Evolutionary conservation across 192 early-diverging fungal species (phyloP), one percentile per base, ranked within the genome.

Genomic region (Gamsiella multidivaricata): DNA sequence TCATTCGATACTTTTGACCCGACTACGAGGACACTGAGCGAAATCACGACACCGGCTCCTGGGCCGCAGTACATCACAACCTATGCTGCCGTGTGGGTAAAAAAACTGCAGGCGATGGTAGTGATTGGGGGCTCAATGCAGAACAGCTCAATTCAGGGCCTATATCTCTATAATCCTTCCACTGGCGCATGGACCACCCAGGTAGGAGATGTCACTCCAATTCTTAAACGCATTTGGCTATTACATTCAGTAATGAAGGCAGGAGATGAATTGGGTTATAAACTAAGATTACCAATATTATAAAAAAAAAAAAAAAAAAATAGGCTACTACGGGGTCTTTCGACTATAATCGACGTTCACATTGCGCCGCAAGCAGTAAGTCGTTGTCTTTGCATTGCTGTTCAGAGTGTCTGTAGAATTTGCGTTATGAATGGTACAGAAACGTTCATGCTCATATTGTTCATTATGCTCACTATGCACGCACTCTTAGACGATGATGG

Each of bases 311-410:
- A 39, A 39, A 39, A 39, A 5, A 39, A 39, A 39, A 59, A 49
- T 50, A 78, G 74, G 37, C 66, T 29, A 78, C 74, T 3, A 78
- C 36, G n/a, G 74, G 74, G 0, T 5, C 74, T 7, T 78, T 78
- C 36, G 51, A 36, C 41, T 69, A 64, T n/a, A 54, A 26, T 3
- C 53, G 65, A 37, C 42, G 15, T 1, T 55, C 65, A 6, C 31
- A 50, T 17, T 78, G 74, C 43, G 66, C 74, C 22, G 74, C 74
- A 15, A 64, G 37, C 25, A 78, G 74, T 78, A 78, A 65, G 74
- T 37, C 18, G 3, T 49, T 32, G 10, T n/a, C 32, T 60, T 34
- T 45, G 28, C 18, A 54, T 3, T 3, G 11, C 25, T 46, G 18
- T n/a, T 3, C 33, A 18, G 12, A 46, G 4, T 46, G 4, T 18